Conservation (phyloP, 306 rosid genomes). For the Herpetospermum pedunculosum region DNA sequence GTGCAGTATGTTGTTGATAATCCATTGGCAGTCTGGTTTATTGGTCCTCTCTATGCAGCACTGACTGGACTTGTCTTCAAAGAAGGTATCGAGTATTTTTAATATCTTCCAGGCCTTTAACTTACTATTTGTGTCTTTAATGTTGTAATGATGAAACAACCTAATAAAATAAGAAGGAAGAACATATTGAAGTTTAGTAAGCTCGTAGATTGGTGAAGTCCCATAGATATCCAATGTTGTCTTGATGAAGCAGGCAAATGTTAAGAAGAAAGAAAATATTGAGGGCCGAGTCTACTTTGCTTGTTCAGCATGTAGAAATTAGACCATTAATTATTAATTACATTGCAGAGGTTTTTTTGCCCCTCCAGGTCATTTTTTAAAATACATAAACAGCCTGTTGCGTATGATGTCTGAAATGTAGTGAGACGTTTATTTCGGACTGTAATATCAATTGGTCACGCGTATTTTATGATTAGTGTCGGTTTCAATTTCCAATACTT, state of each 20-base stretch:
- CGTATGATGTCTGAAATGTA: not conserved
- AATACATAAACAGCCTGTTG: not conserved
- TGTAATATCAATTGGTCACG: not conserved
- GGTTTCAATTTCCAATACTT: not conserved
- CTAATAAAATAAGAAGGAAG: not conserved
- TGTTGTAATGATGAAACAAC: not conserved
- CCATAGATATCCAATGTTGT: not conserved
- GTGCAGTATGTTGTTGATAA: constrained; percentile 46
- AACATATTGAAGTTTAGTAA: not conserved
- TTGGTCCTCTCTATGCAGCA: constrained; percentile 85
- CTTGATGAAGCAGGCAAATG: not conserved
- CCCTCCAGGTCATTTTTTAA: not conserved
- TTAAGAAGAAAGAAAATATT: not conserved
- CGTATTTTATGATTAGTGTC: not conserved
- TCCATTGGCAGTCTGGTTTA: constrained; percentile 59
- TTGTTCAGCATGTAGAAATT: not conserved
- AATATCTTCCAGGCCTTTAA: not conserved
- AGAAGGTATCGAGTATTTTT: constrained; percentile 44
- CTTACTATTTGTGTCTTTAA: not conserved
- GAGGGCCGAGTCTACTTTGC: not conserved
- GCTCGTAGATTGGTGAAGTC: not conserved
- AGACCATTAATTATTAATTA: not conserved
- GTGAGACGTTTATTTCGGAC: not conserved
- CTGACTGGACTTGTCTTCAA: constrained; percentile 88
- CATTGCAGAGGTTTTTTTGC: not conserved